Conservation (phyloP, 176 grass and related monocot genomes). For the Microstegium vimineum region DNA sequence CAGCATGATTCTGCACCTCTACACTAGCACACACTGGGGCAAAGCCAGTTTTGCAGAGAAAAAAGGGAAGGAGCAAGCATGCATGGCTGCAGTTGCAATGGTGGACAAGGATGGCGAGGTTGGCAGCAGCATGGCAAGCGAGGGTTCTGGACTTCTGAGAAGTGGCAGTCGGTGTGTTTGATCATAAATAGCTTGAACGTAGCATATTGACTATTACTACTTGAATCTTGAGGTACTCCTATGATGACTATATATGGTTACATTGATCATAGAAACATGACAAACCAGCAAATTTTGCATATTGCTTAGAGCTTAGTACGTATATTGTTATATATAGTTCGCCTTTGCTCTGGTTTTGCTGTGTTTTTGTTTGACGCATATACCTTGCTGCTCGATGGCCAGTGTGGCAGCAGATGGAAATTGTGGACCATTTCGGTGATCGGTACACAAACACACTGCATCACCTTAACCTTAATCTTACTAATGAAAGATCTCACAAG, state of each 20-base stretch:
- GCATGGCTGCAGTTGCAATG: not conserved
- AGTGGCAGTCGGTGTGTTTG: not conserved
- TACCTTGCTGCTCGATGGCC: too few relatives aligned
- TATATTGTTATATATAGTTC: not conserved
- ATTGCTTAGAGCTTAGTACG: too few relatives aligned
- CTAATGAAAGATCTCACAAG: too few relatives aligned
- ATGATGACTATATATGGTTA: not conserved
- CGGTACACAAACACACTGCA: too few relatives aligned
- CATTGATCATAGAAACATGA: not conserved
- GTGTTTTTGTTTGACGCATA: too few relatives aligned
- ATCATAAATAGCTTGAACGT: too few relatives aligned
- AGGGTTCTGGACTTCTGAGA: not conserved
- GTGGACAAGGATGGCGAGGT: too few relatives aligned
- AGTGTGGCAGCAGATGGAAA: too few relatives aligned
- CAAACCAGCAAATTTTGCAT: not conserved
- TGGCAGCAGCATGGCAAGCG: not conserved
- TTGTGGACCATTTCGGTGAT: too few relatives aligned
- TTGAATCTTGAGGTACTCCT: not conserved
- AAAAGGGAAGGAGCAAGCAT: not conserved
- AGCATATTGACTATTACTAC: too few relatives aligned
- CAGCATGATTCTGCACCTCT: conserved; percentile 24
- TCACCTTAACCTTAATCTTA: too few relatives aligned
- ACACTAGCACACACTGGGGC: conserved; percentile 11
- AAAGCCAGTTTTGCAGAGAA: not conserved
- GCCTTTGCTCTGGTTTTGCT: too few relatives aligned